A percentile compares a stretch with the other conserved stretches of the same genome.
phyloP scores from a whole-genome alignment of 495 filamentous ascomycete genomes.

The Neurospora sp. region DNA sequence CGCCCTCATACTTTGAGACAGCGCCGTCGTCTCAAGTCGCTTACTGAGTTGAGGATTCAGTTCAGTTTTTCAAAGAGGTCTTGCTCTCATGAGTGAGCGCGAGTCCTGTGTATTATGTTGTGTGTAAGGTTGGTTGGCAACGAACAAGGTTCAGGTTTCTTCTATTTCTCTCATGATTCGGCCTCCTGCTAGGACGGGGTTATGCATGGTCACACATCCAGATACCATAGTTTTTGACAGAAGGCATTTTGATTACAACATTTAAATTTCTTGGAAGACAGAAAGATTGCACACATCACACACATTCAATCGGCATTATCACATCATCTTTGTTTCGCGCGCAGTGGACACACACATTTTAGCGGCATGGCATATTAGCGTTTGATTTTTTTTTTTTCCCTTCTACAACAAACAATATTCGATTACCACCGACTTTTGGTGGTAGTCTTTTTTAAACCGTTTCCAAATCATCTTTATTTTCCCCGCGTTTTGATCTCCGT shows the following conservation, averaged over 20 bases:
- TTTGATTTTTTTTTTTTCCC: neutral
- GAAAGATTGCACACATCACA: neutral
- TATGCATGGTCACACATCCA: neutral
- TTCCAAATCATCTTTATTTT: neutral
- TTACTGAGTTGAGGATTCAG: neutral
- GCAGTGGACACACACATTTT: neutral
- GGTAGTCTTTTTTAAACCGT: neutral
- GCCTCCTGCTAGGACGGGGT: neutral
- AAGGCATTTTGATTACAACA: neutral
- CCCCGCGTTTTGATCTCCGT: neutral
- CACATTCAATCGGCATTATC: neutral
- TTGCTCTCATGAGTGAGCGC: neutral
- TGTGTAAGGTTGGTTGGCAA: neutral
- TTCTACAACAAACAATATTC: neutral
- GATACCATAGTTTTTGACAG: neutral
- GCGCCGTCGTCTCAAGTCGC: neutral
- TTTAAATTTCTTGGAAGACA: neutral
- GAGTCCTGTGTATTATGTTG: neutral
- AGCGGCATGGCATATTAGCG: neutral
- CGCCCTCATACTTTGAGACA: slow-evolving; percentile 22
- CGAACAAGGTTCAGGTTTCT: neutral
- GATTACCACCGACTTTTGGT: neutral
- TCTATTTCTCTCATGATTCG: neutral
- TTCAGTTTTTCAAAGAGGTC: neutral
- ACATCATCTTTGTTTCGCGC: neutral